Percentiles rank a stretch among this genome's conserved stretches.
Conservation (phyloP, 139 green algal genomes). For the Pleodorina starrii region DNA sequence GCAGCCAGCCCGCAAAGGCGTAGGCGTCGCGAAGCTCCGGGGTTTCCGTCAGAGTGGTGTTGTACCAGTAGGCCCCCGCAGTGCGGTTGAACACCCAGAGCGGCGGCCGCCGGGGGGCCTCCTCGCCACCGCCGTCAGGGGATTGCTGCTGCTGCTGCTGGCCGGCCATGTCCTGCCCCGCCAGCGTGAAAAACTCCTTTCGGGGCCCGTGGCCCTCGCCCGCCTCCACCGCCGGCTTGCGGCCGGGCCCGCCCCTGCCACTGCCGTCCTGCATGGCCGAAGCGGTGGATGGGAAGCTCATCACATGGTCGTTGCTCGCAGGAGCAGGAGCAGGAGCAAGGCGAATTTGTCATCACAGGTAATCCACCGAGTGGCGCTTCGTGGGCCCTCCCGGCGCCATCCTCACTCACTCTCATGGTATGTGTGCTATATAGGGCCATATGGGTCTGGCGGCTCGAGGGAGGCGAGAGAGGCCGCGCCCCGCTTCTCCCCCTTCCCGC, state of each 20-base stretch:
- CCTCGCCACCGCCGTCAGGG: neutral
- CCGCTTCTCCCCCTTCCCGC: too few species aligned
- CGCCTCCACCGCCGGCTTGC: constrained; percentile 56
- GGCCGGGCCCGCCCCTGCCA: neutral
- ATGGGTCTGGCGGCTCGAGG: too few species aligned
- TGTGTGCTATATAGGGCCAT: too few species aligned
- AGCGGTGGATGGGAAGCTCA: too few species aligned
- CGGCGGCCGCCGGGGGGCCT: neutral
- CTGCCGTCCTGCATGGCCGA: neutral
- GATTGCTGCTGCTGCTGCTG: constrained; percentile 1
- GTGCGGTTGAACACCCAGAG: constrained; percentile 64
- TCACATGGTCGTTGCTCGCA: too few species aligned
- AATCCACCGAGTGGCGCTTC: too few species aligned
- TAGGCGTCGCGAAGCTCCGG: constrained; percentile 35
- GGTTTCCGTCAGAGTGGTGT: constrained; percentile 51
- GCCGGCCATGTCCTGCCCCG: constrained; percentile 43
- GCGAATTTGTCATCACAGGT: too few species aligned
- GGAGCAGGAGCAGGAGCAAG: too few species aligned
- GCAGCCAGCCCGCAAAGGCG: constrained; percentile 67
- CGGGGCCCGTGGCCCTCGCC: constrained; percentile 76
- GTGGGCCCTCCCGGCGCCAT: too few species aligned
- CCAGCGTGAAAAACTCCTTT: constrained; percentile 75
- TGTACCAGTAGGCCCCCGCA: constrained; percentile 70
- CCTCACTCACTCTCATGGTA: too few species aligned
- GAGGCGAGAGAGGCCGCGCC: too few species aligned